Evolutionary conservation across 2,329 filamentous ascomycete genomes (phyloP).

Genomic region (Fusarium musae): DNA sequence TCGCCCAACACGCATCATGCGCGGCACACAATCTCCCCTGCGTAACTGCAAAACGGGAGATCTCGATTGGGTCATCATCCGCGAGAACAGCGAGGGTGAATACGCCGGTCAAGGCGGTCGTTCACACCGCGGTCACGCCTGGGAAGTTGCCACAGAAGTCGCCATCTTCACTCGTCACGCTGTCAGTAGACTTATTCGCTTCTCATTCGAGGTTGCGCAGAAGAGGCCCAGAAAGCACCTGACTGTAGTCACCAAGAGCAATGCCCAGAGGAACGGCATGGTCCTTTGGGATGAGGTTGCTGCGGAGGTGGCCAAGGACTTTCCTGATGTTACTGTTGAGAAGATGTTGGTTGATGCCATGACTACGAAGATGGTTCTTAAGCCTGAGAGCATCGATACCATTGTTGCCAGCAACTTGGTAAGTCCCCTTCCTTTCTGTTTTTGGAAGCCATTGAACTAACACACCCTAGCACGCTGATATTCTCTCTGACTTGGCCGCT

Average conservation of each 20-base stretch:
- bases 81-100: constrained; percentile 75
- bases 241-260: constrained; percentile 74
- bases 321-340: constrained; percentile 68
- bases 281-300: constrained; percentile 75
- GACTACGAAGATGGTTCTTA: constrained; percentile 71
- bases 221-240: constrained; percentile 66
- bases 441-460: neutral
- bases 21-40: constrained; percentile 68
- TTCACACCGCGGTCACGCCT: constrained; percentile 66
- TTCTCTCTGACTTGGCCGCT: constrained; percentile 76
- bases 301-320: constrained; percentile 63
- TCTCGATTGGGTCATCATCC: constrained; percentile 73
- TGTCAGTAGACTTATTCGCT: constrained; percentile 69
- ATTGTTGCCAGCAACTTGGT: constrained; percentile 71
- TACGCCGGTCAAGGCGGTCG: constrained; percentile 73
- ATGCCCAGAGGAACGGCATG: constrained; percentile 74
- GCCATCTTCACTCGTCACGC: constrained; percentile 70
- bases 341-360: constrained; percentile 77
- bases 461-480: constrained; percentile 62
- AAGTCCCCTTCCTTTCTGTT: neutral
- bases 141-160: constrained; percentile 71
- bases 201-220: constrained; percentile 70
- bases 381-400: constrained; percentile 69
- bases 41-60: constrained; percentile 62
- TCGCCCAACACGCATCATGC: constrained; percentile 69